These are phyloP conservation scores for Parsonsia alboflavescens DNA, from an alignment of 257 asterid species.

Conservation along the genomic window DNA sequence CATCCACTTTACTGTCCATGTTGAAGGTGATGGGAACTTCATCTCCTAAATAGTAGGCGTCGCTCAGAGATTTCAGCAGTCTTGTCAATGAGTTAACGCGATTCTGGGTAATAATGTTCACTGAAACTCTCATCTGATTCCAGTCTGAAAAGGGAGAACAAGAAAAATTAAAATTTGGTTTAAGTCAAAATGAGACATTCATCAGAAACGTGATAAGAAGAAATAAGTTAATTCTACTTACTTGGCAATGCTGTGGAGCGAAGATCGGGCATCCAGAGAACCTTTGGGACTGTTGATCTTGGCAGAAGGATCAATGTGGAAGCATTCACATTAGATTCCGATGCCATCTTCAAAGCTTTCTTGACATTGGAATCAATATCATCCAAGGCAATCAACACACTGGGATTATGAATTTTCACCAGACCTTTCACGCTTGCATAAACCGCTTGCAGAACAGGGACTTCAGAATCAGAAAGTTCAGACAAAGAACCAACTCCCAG, in stretches of 20 bases:
- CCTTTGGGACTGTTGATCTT: slow-evolving; percentile 49
- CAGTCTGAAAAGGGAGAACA: slow-evolving; percentile 48
- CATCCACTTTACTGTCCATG: slow-evolving; percentile 91
- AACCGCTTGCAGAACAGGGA: slow-evolving; percentile 66
- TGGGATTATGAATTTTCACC: slow-evolving; percentile 81
- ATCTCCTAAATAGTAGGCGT: slow-evolving; percentile 79
- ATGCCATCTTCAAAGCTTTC: slow-evolving; percentile 79
- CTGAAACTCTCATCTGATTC: slow-evolving; percentile 68
- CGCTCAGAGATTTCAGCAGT: slow-evolving; percentile 67
- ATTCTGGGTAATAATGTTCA: slow-evolving; percentile 84
- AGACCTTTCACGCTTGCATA: slow-evolving; percentile 92
- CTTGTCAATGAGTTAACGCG: slow-evolving; percentile 56
- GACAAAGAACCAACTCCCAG: slow-evolving; percentile 65
- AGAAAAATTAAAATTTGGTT: too few species aligned
- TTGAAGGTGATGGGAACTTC: slow-evolving; percentile 72
- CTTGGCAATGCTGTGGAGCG: slow-evolving; percentile 82
- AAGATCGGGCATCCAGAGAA: slow-evolving; percentile 93
- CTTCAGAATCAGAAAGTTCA: slow-evolving; percentile 59
- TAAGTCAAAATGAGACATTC: too few species aligned
- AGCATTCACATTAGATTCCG: slow-evolving; percentile 36
- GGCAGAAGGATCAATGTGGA: slow-evolving; percentile 64
- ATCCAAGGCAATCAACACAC: slow-evolving; percentile 57
- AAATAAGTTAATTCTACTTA: slow-evolving; percentile 24
- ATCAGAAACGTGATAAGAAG: too few species aligned
- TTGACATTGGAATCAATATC: slow-evolving; percentile 56